Evolutionary conservation across 2,329 filamentous ascomycete genomes (phyloP).

Genomic region (Penicillium brasilianum): DNA sequence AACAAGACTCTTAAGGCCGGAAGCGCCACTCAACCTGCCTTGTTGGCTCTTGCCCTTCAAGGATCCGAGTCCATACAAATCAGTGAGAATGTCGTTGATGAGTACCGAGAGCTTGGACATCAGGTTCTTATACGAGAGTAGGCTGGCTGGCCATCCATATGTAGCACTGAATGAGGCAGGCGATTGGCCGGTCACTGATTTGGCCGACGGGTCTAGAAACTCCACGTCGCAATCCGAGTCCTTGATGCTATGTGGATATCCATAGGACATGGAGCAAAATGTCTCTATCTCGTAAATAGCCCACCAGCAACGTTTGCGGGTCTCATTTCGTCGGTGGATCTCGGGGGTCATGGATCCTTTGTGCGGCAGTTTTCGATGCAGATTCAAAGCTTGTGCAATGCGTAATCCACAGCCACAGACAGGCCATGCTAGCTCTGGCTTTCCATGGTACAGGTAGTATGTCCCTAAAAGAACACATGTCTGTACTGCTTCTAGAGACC

Average conservation of each 20-base stretch:
- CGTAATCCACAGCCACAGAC: slow-evolving; percentile 46
- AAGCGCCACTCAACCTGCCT: neutral
- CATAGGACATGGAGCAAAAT: slow-evolving; percentile 49
- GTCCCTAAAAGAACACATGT: slow-evolving; percentile 45
- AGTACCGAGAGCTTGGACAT: slow-evolving; percentile 33
- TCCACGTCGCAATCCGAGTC: slow-evolving; percentile 42
- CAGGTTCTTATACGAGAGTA: slow-evolving; percentile 33
- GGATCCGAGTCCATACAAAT: slow-evolving; percentile 27
- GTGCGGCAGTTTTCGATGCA: slow-evolving; percentile 33
- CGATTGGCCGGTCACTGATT: slow-evolving; percentile 7
- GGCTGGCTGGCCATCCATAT: slow-evolving; percentile 15
- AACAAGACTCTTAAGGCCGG: slow-evolving; percentile 10
- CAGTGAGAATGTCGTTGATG: slow-evolving; percentile 21
- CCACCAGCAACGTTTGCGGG: slow-evolving; percentile 48
- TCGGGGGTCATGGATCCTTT: neutral
- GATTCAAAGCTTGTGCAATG: slow-evolving; percentile 42
- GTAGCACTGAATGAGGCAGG: slow-evolving; percentile 13
- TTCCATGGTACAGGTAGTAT: slow-evolving; percentile 46
- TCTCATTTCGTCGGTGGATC: slow-evolving; percentile 25
- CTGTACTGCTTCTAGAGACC: slow-evolving; percentile 40
- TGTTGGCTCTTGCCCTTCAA: neutral
- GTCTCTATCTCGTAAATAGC: slow-evolving; percentile 50
- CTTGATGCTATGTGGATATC: slow-evolving; percentile 42
- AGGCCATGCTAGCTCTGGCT: slow-evolving; percentile 46
- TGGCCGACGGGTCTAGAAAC: slow-evolving; percentile 34